These are phyloP conservation scores for Termitomyces sp. DNA, from an alignment of 768 basidiomycete species.

Conservation along the genomic window DNA sequence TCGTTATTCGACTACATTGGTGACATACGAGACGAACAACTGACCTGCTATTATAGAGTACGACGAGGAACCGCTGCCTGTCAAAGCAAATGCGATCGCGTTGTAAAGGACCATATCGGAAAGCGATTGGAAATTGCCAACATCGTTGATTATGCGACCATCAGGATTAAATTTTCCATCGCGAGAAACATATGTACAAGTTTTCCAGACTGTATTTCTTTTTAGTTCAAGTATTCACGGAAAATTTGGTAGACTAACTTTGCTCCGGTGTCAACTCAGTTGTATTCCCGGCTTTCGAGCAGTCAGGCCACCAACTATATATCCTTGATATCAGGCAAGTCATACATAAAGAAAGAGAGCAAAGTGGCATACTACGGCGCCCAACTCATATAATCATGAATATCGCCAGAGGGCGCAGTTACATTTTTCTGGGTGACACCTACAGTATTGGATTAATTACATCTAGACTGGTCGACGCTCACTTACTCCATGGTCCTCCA, in stretches of 20 bases:
- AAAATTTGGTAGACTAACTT: conserved; percentile 25
- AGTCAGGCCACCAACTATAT: conserved; percentile 60
- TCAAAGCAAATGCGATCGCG: conserved; percentile 48
- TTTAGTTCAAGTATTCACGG: background rate
- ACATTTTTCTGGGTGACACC: conserved; percentile 45
- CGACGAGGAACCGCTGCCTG: conserved; percentile 25
- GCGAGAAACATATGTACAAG: conserved; percentile 47
- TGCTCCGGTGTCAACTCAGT: conserved; percentile 48
- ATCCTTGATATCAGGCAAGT: background rate
- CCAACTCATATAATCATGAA: conserved; percentile 66
- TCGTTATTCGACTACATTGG: background rate
- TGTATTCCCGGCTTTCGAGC: conserved; percentile 50
- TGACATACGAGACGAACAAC: conserved; percentile 12
- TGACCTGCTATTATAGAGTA: conserved; percentile 40
- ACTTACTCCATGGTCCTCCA: conserved; percentile 54
- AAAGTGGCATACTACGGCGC: conserved; percentile 52
- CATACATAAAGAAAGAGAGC: background rate
- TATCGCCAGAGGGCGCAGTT: conserved; percentile 44
- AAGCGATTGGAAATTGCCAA: conserved; percentile 48
- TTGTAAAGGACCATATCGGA: conserved; percentile 62
- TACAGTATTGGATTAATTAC: conserved; percentile 14
- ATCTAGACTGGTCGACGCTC: background rate
- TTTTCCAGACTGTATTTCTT: conserved; percentile 42
- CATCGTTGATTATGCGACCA: conserved; percentile 47
- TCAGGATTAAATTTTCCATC: conserved; percentile 69